These are phyloP conservation scores for Fragaria nilgerrensis DNA, from an alignment of 306 rosid species.

Conservation along the genomic window DNA sequence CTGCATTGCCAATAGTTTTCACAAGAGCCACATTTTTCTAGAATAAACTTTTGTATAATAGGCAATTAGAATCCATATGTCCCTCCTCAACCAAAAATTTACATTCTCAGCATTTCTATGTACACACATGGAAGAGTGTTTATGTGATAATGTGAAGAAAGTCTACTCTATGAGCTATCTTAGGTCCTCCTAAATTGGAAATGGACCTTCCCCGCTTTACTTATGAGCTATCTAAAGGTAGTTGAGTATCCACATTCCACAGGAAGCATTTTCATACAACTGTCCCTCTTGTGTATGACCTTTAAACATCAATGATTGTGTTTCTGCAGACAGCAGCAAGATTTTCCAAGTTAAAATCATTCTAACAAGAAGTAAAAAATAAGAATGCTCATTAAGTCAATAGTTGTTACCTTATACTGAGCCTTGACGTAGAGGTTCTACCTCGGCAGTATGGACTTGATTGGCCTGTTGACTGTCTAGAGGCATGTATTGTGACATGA, in stretches of 20 bases:
- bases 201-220: neutral
- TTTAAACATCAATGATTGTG: neutral
- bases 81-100: constrained; percentile 8
- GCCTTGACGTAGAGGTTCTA: constrained; percentile 58
- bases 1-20: neutral
- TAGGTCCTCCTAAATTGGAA: constrained; percentile 8
- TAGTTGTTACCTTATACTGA: constrained; percentile 49
- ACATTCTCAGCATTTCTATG: neutral
- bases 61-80: neutral
- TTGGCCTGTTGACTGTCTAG: constrained; percentile 58
- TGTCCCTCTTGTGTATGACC: neutral
- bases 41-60: neutral
- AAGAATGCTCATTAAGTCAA: constrained; percentile 10
- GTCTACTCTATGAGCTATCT: neutral
- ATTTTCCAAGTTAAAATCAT: neutral
- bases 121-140: constrained; percentile 2
- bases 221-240: neutral
- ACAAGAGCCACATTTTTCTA: neutral
- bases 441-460: constrained; percentile 51
- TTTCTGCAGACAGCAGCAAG: constrained; percentile 16
- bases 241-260: neutral
- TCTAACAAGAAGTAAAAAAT: neutral
- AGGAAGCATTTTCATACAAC: neutral
- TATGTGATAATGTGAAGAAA: constrained; percentile 1
- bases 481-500: constrained; percentile 99